Evolutionary conservation across 495 filamentous ascomycete species (phyloP), one percentile per base, ranked within the genome.

Genomic region (Xylaria sp.): DNA sequence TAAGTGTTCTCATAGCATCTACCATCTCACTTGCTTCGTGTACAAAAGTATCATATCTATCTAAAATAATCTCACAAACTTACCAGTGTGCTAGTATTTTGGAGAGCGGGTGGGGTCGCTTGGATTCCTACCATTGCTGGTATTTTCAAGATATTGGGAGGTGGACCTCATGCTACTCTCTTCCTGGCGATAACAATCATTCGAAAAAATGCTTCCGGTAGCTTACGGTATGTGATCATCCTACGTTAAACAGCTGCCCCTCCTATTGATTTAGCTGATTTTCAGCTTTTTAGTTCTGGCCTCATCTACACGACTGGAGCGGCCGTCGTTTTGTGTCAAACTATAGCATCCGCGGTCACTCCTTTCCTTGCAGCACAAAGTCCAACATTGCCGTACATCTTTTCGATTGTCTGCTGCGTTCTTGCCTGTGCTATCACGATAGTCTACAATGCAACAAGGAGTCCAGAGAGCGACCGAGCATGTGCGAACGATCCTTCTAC

Each of bases 291-390:
- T 59, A 59, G 57, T 59, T 0, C 57, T 59, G 33, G 19, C 21
- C 57, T 59, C 0, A 59, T 59, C 9, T 59, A 37, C n/a, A 59
- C 31, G 15, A 59, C 57, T 37, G 57, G 57, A 37, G 57, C 57
- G 7, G 31, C 19, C 12, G 57, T 37, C 12, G 57, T 59, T 9
- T 8, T 59, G 0, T 59, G 33, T 19, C 57, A 59, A 37, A 59
- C 17, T 12, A 40, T 59, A 40, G 57, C 57, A 26, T 59, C 57
- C 7, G 21, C 31, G 19, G 17, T 59, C 57, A 59, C 57, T 37
- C 57, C 33, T 59, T n/a, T 37, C 9, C 57, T 59, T 59, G 29
- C 57, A 11, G 21, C 19, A 21, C 57, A 21, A 59, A 59, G 33
- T 37, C 19, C 19, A 19, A 37, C 19, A 5, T 3, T 59, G 19